These are phyloP conservation scores for Ophiosphaerella narmari DNA, from an alignment of 2,329 filamentous ascomycete species.

Conservation along the genomic window DNA sequence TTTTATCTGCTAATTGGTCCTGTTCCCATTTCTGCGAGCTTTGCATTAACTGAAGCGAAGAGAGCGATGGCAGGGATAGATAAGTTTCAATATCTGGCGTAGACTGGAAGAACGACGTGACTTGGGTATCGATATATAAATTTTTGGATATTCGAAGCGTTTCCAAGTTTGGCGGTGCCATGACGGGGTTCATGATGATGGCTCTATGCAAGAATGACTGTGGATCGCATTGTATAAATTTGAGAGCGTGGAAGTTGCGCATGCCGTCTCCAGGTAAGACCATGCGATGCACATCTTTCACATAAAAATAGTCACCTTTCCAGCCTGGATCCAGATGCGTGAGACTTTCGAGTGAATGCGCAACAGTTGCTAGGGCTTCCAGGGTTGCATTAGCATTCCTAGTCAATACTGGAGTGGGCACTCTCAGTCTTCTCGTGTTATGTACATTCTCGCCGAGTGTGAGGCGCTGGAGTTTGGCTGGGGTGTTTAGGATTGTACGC, in stretches of 20 bases:
- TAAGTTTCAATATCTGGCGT: constrained; percentile 32
- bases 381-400: constrained; percentile 20
- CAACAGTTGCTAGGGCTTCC: constrained; percentile 31
- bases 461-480: constrained; percentile 35
- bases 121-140: constrained; percentile 31
- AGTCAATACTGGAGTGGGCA: constrained; percentile 20
- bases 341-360: constrained; percentile 38
- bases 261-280: constrained; percentile 30
- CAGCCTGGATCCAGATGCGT: constrained; percentile 34
- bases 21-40: constrained; percentile 16
- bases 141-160: constrained; percentile 33
- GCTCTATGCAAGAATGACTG: constrained; percentile 37
- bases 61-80: constrained; percentile 28
- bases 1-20: constrained; percentile 14
- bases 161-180: constrained; percentile 36
- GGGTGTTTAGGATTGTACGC: constrained; percentile 31
- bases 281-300: constrained; percentile 18
- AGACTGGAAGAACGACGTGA: too few relatives aligned
- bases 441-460: constrained; percentile 42
- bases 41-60: constrained; percentile 34
- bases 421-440: constrained; percentile 22
- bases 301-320: constrained; percentile 12
- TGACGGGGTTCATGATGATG: constrained; percentile 28
- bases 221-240: constrained; percentile 34
- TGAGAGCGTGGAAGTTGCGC: constrained; percentile 38